Evolutionary conservation across 2,329 filamentous ascomycete genomes (phyloP).

Genomic region (Aureobasidium zeae): DNA sequence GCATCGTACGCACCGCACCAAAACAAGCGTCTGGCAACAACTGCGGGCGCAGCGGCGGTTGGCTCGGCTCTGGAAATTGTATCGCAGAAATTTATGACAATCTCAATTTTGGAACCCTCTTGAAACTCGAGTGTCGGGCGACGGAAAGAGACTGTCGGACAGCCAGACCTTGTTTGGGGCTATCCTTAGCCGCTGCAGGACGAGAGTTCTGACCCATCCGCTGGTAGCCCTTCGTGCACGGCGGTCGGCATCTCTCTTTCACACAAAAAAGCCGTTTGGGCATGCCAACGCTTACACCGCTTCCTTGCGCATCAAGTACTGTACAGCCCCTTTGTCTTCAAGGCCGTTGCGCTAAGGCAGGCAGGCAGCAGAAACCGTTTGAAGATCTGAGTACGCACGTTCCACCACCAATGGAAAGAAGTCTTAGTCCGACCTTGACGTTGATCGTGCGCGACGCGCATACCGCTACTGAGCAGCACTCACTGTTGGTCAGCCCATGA

Average conservation of each 20-base stretch:
- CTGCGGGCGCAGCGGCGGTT: conserved; percentile 12
- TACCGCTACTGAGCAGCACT: not conserved
- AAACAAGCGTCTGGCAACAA: conserved; percentile 7
- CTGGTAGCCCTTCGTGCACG: not conserved
- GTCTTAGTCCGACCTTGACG: no score
- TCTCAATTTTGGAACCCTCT: conserved; percentile 7
- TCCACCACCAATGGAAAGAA: conserved; percentile 7
- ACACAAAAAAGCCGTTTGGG: conserved; percentile 1
- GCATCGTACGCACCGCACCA: not conserved
- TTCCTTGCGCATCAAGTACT: conserved; percentile 5
- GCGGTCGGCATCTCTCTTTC: not conserved
- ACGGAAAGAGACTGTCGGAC: conserved; percentile 1
- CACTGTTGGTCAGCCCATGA: conserved; percentile 7
- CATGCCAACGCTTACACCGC: conserved; percentile 15
- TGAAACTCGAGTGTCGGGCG: conserved; percentile 9
- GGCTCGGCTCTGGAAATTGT: conserved; percentile 12
- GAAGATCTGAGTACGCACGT: not conserved
- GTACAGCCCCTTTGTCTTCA: conserved; percentile 3
- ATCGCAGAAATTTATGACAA: conserved; percentile 7
- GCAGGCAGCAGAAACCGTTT: conserved; percentile 1
- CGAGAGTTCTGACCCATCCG: not conserved
- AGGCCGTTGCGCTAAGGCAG: conserved; percentile 10
- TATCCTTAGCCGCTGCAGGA: not conserved
- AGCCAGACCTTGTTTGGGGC: not conserved
- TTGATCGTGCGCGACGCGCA: not conserved